phyloP scores from a whole-genome alignment of 2,329 filamentous ascomycete species.

The Pseudofabraea citricarpa region DNA sequence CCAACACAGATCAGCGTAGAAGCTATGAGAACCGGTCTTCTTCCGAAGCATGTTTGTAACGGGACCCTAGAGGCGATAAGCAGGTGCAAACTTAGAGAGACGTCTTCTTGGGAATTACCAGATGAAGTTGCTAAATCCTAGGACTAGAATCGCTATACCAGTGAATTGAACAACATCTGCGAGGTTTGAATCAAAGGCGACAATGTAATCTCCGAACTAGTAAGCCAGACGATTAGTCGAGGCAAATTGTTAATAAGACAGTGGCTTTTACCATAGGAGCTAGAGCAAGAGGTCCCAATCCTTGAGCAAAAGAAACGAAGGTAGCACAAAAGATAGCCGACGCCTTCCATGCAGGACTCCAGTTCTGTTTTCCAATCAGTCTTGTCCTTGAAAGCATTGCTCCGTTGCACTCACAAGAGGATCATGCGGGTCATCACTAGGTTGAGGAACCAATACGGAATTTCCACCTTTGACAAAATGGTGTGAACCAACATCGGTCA shows the following conservation, averaged over 20 bases:
- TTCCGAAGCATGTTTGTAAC: constrained; percentile 40
- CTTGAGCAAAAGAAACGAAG: constrained; percentile 36
- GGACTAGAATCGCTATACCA: constrained; percentile 40
- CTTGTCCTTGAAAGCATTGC: too few relatives aligned
- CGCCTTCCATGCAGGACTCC: constrained; percentile 42
- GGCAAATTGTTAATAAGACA: background rate
- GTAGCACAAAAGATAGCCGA: constrained; percentile 27
- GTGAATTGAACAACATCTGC: constrained; percentile 46
- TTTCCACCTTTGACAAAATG: constrained; percentile 56
- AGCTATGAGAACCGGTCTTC: constrained; percentile 42
- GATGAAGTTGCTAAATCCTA: constrained; percentile 47
- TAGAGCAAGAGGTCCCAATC: constrained; percentile 36
- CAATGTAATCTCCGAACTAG: constrained; percentile 50
- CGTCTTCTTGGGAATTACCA: constrained; percentile 26
- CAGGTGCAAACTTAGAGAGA: background rate
- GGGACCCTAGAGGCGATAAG: constrained; percentile 30
- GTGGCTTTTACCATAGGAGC: constrained; percentile 15
- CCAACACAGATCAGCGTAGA: constrained; percentile 37
- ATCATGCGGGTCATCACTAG: constrained; percentile 42
- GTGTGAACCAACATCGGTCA: constrained; percentile 51
- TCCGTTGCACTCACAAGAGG: constrained; percentile 31
- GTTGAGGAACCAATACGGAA: constrained; percentile 43
- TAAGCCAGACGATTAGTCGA: background rate
- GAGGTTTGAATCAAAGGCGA: constrained; percentile 48
- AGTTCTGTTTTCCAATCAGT: too few relatives aligned